Conservation (phyloP, 805 yeast species). For the Maudiozyma bulderi region DNA sequence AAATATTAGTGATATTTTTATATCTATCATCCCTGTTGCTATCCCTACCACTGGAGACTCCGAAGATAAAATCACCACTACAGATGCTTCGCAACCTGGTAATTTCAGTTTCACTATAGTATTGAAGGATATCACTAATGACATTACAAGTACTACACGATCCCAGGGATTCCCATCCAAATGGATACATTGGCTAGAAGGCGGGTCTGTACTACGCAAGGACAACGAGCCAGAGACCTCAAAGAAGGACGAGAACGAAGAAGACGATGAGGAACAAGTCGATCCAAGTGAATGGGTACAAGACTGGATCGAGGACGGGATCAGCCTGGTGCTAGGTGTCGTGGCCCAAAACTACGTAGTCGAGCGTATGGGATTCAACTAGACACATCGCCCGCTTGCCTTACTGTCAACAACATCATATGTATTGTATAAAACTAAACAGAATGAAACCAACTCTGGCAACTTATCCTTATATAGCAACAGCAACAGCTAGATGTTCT, state of each 20-base stretch:
- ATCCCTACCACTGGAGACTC: slow-evolving; percentile 16
- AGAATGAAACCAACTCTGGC: not conserved
- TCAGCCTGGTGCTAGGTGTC: slow-evolving; percentile 72
- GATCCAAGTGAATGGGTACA: slow-evolving; percentile 79
- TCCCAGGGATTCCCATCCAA: slow-evolving; percentile 85
- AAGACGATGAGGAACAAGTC: slow-evolving; percentile 37
- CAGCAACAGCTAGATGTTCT: too few species aligned
- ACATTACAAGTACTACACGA: slow-evolving; percentile 59
- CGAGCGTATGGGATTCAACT: slow-evolving; percentile 49
- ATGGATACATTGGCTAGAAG: slow-evolving; percentile 87
- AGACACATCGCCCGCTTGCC: not conserved
- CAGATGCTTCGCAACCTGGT: slow-evolving; percentile 32
- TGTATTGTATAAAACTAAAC: not conserved
- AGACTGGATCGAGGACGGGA: slow-evolving; percentile 72
- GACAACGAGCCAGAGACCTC: slow-evolving; percentile 5
- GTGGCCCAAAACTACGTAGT: slow-evolving; percentile 86
- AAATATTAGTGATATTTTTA: slow-evolving; percentile 49
- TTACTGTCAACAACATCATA: not conserved
- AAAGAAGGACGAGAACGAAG: slow-evolving; percentile 18
- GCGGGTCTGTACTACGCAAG: slow-evolving; percentile 17
- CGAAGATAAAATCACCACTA: slow-evolving; percentile 23
- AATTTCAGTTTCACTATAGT: slow-evolving; percentile 70
- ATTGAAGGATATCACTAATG: slow-evolving; percentile 70
- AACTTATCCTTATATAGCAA: not conserved
- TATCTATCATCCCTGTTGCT: slow-evolving; percentile 56